Conservation (phyloP, 108 stramenopile species). For the Discostella pseudostelligera region DNA sequence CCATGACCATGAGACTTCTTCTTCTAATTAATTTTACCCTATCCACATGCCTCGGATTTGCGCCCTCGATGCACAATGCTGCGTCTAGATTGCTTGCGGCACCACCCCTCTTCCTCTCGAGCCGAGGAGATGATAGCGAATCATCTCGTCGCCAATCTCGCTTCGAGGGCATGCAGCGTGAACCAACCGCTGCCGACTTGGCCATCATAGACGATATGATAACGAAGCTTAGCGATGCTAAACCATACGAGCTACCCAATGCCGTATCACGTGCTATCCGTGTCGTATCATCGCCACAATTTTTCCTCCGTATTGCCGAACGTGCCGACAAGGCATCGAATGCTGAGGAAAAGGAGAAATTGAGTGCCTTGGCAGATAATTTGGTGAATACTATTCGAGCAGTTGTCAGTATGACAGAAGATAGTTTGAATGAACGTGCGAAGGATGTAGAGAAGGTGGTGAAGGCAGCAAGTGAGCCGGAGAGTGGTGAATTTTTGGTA, state of each 20-base stretch:
- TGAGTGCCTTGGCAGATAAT: slow-evolving; percentile 70
- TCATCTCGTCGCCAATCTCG: slow-evolving; percentile 37
- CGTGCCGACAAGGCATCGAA: slow-evolving; percentile 50
- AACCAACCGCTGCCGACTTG: slow-evolving; percentile 61
- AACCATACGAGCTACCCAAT: slow-evolving; percentile 84
- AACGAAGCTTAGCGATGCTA: slow-evolving; percentile 69
- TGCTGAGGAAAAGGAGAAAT: slow-evolving; percentile 58
- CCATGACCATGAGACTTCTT: slow-evolving; percentile 22
- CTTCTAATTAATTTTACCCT: slow-evolving; percentile 26
- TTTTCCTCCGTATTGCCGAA: slow-evolving; percentile 86
- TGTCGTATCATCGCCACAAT: slow-evolving; percentile 76
- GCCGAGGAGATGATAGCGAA: slow-evolving; percentile 16
- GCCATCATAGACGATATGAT: slow-evolving; percentile 91
- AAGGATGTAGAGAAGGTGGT: slow-evolving; percentile 76
- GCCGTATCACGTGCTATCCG: slow-evolving; percentile 83
- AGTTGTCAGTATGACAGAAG: slow-evolving; percentile 74
- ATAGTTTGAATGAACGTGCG: slow-evolving; percentile 77
- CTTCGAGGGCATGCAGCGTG: slow-evolving; percentile 75
- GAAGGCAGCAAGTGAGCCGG: slow-evolving; percentile 81
- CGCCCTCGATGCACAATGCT: not conserved
- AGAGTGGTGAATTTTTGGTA: slow-evolving; percentile 84
- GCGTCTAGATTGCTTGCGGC: not conserved
- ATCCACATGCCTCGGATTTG: slow-evolving; percentile 35
- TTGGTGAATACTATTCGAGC: slow-evolving; percentile 73
- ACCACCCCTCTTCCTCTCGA: slow-evolving; percentile 18